Conservation (phyloP, 2,329 filamentous ascomycete species). For the Leptographium radiaticola region DNA sequence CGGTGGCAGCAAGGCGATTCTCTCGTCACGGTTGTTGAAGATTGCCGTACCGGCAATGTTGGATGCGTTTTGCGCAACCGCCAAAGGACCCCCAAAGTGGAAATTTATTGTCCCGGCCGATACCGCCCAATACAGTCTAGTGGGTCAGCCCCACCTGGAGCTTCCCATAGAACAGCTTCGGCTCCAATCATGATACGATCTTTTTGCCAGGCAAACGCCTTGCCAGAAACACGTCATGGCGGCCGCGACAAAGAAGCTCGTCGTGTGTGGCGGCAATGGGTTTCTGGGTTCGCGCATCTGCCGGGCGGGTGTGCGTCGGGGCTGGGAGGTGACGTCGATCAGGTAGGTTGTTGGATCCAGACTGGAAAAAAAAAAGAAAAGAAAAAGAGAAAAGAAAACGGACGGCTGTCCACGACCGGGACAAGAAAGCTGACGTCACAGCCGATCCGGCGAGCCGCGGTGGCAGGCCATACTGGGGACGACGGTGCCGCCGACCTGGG, state of each 20-base stretch:
- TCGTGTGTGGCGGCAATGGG: slow-evolving; percentile 88
- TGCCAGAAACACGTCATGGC: slow-evolving; percentile 24
- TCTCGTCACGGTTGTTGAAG: no score
- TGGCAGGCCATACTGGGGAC: slow-evolving; percentile 74
- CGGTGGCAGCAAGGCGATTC: no score
- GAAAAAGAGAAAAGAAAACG: no score
- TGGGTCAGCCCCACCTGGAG: not conserved
- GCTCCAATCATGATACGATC: not conserved
- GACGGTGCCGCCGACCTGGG: slow-evolving; percentile 61
- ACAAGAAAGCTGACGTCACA: slow-evolving; percentile 21
- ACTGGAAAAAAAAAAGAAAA: not conserved
- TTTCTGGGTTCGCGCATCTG: slow-evolving; percentile 86
- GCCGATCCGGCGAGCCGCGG: slow-evolving; percentile 77
- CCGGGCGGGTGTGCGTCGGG: slow-evolving; percentile 70
- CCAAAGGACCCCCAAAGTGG: no score
- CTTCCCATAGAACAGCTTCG: not conserved
- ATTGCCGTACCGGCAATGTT: no score
- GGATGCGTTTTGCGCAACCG: no score
- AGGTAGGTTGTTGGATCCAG: slow-evolving; percentile 43
- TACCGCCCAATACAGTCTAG: no score
- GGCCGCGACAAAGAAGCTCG: slow-evolving; percentile 55
- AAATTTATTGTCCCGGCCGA: no score
- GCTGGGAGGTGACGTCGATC: slow-evolving; percentile 87
- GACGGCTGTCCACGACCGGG: not conserved
- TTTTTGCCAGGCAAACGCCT: not conserved